Conservation (phyloP, 768 basidiomycete species). For the Jaapia argillacea region DNA sequence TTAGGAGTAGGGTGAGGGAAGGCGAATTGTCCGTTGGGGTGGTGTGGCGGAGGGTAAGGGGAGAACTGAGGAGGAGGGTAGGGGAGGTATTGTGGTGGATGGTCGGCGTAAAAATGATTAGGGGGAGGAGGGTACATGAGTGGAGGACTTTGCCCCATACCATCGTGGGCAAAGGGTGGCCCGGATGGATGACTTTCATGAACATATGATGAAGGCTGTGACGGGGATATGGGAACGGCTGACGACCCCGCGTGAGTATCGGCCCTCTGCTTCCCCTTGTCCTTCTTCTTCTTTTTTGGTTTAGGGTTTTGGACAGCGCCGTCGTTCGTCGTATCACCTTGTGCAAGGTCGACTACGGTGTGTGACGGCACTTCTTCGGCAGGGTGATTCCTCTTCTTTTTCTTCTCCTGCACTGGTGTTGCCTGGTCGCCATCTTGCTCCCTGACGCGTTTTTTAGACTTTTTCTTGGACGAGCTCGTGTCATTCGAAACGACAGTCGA, state of each 20-base stretch:
- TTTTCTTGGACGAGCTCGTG: conserved; percentile 13
- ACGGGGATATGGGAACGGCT: conserved; percentile 2
- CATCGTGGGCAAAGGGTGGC: conserved; percentile 16
- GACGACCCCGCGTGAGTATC: conserved; percentile 12
- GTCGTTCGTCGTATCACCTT: neutral
- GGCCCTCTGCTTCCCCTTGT: conserved; percentile 26
- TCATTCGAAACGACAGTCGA: conserved; percentile 11
- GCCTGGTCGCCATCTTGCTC: conserved; percentile 18
- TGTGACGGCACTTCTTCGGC: neutral
- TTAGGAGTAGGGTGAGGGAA: conserved; percentile 24
- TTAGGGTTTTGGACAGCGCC: neutral
- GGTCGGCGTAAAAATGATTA: conserved; percentile 18
- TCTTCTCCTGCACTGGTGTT: conserved; percentile 20
- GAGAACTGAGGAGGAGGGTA: conserved; percentile 20
- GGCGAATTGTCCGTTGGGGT: conserved; percentile 1
- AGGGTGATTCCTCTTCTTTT: conserved; percentile 4
- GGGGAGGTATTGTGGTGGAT: conserved; percentile 14
- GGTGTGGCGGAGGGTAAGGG: conserved; percentile 11
- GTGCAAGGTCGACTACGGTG: neutral
- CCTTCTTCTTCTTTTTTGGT: conserved; percentile 12
- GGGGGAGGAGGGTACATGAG: conserved; percentile 21
- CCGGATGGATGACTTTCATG: conserved; percentile 16
- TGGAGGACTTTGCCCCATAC: too few relatives aligned
- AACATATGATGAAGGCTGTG: conserved; percentile 9
- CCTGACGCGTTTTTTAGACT: conserved; percentile 25